Evolutionary conservation across 805 yeast genomes (phyloP).

Genomic region (Danielozyma ontarioensis): DNA sequence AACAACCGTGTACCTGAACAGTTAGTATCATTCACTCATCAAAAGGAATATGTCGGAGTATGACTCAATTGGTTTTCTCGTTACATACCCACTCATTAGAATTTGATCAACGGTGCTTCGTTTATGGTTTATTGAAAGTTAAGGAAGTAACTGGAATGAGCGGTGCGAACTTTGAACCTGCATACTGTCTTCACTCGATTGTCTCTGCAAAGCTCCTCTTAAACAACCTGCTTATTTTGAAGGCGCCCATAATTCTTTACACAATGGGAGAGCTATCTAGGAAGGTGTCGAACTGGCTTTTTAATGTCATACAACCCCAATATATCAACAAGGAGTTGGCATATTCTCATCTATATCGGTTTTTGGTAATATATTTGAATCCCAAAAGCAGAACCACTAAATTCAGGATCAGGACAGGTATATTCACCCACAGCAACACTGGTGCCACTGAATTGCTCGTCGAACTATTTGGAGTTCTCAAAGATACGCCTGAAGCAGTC

Average conservation of each 20-base stretch:
- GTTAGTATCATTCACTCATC: constrained; percentile 6
- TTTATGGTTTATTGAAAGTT: constrained; percentile 2
- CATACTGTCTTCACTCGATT: too few relatives aligned
- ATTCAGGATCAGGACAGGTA: constrained; percentile 65
- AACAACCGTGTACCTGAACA: constrained; percentile 62
- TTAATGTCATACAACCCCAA: constrained; percentile 41
- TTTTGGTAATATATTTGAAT: constrained; percentile 43
- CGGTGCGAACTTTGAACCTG: too few relatives aligned
- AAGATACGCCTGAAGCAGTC: constrained; percentile 18
- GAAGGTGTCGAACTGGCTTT: constrained; percentile 36
- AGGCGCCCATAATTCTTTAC: background rate
- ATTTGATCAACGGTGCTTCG: constrained; percentile 3
- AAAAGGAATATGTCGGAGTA: background rate
- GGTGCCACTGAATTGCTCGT: constrained; percentile 61
- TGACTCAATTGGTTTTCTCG: background rate
- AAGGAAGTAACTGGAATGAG: too few relatives aligned
- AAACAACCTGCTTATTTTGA: too few relatives aligned
- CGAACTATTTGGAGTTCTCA: constrained; percentile 57
- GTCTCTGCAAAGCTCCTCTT: too few relatives aligned
- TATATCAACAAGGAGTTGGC: constrained; percentile 53
- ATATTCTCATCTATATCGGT: constrained; percentile 58
- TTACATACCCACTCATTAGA: constrained; percentile 44
- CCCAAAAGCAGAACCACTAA: constrained; percentile 17
- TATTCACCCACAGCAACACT: constrained; percentile 39
- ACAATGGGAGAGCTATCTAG: constrained; percentile 21